A percentile compares a stretch with the other conserved stretches of the same genome.
These are phyloP conservation scores for Pholiota molesta DNA, from an alignment of 768 basidiomycete genomes.

Conservation along the genomic window DNA sequence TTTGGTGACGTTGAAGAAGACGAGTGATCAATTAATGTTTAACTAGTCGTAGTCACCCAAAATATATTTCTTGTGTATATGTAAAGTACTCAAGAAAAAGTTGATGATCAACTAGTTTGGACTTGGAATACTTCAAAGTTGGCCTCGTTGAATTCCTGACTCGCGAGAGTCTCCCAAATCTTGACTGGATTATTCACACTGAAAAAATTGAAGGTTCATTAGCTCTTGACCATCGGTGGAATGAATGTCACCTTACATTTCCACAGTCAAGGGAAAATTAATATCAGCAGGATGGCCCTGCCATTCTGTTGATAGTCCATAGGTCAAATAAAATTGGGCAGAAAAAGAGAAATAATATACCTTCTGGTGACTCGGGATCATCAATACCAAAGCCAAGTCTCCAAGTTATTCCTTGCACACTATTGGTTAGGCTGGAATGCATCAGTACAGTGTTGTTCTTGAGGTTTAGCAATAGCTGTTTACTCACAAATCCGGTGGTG, in stretches of 20 bases:
- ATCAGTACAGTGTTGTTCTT: neutral
- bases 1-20: constrained; percentile 92
- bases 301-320: constrained; percentile 46
- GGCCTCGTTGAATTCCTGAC: constrained; percentile 12
- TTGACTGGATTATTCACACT: constrained; percentile 60
- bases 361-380: constrained; percentile 56
- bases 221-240: constrained; percentile 1
- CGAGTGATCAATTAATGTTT: constrained; percentile 39
- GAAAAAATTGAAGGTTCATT: constrained; percentile 22
- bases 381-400: constrained; percentile 62
- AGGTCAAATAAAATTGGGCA: constrained; percentile 1
- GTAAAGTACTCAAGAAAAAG: neutral
- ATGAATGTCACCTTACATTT: constrained; percentile 41
- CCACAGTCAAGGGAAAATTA: constrained; percentile 50
- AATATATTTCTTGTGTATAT: neutral
- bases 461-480: neutral
- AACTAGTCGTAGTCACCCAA: neutral
- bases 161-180: constrained; percentile 53
- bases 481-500: constrained; percentile 63
- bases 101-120: neutral
- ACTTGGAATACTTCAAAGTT: constrained; percentile 1
- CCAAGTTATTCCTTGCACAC: constrained; percentile 67
- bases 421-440: constrained; percentile 47
- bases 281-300: constrained; percentile 57
- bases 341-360: constrained; percentile 29